Evolutionary conservation across 2,329 filamentous ascomycete genomes (phyloP).

Genomic region (Ophiocordyceps polyrhachis-furcata): DNA sequence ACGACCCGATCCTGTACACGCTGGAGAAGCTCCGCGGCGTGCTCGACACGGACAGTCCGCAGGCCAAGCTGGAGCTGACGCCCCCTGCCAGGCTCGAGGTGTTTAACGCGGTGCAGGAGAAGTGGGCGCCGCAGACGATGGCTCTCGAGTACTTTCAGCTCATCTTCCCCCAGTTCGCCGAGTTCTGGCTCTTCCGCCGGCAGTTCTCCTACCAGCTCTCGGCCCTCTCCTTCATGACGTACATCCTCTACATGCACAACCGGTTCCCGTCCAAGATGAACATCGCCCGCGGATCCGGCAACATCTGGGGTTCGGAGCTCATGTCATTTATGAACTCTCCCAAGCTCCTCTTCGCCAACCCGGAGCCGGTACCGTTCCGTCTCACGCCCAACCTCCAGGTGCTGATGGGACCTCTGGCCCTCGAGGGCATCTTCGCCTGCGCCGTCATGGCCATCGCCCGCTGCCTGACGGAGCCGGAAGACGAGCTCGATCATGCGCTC

Average conservation of each 20-base stretch:
- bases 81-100: constrained; percentile 68
- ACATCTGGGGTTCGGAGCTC: constrained; percentile 90
- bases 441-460: constrained; percentile 92
- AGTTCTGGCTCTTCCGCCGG: constrained; percentile 97
- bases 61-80: constrained; percentile 51
- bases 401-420: constrained; percentile 86
- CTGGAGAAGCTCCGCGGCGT: constrained; percentile 83
- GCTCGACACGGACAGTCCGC: constrained; percentile 44
- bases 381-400: constrained; percentile 92
- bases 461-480: constrained; percentile 74
- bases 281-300: constrained; percentile 72
- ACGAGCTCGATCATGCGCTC: constrained; percentile 86
- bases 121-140: constrained; percentile 70
- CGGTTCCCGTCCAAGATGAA: constrained; percentile 91
- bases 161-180: constrained; percentile 72
- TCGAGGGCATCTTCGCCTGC: constrained; percentile 90
- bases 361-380: constrained; percentile 90
- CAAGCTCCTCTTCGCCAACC: constrained; percentile 85
- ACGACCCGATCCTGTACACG: constrained; percentile 85
- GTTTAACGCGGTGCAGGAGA: constrained; percentile 85
- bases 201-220: constrained; percentile 95
- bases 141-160: constrained; percentile 77
- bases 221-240: constrained; percentile 93
- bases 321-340: constrained; percentile 73
- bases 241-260: constrained; percentile 92